Evolutionary conservation across 371 early-diverging fungal species (phyloP), one percentile per base, ranked within the genome.

Genomic region (Dichotomocladium elegans): DNA sequence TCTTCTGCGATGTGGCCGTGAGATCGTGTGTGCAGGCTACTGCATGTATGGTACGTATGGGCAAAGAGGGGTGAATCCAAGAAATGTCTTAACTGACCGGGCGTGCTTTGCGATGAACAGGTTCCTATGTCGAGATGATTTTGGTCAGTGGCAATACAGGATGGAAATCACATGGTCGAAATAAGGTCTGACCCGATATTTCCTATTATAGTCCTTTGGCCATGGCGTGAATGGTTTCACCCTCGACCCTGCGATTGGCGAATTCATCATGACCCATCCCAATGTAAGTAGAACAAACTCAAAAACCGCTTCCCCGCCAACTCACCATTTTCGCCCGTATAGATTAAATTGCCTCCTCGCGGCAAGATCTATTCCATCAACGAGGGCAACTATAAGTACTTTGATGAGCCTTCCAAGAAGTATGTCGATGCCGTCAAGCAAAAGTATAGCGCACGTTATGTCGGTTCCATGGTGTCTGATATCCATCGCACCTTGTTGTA

Each of bases 381-480:
- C 67, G 98, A 98, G 66, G 98, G 98, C 40, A 96, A 98, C 78
- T 89, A 92, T 60, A 81, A 85, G 61, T 89, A 92, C 73, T 98
- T 93, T 84, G 90, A 94, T 70, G 81, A 79, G 15, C 87, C 95
- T 15, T 87, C 90, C 66, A 88, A 85, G 57, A 88, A 87, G 47
- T 98, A 98, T 72, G 87, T 98, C 52, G 82, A 91, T 58, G 70
- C 81, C 7, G 72, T 98, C 75, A 93, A 88, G 75, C 83, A 89
- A 49, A 94, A 95, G 12, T 98, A 96, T 79, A 88, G 91, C 17
- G 93, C 96, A 19, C 88, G 98, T 65, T 98, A 98, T 74, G 94
- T 96, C 40, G 98, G 98, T 12, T 93, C 93, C 48, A 97, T 98
- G 98, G 98, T 98, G 19, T 96, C 97, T 53, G 98, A 98, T 79